A percentile compares a stretch with the other conserved stretches of the same genome.
phyloP scores from a whole-genome alignment of 805 yeast species.

The Suhomyces sp. region DNA sequence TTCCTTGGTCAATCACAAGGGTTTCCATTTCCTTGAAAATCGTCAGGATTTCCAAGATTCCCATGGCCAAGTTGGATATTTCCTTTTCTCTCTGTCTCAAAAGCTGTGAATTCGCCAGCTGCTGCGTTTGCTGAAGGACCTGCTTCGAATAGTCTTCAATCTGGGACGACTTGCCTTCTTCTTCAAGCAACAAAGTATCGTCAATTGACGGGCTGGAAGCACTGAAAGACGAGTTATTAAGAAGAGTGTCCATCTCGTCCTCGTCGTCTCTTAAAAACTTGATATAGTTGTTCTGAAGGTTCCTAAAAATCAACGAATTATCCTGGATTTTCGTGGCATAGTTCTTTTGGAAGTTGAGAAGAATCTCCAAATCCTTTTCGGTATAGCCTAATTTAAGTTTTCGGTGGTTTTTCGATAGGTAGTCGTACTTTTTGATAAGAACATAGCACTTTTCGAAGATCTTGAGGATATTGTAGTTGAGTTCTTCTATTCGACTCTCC shows the following conservation, averaged over 20 bases:
- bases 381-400: conserved; percentile 38
- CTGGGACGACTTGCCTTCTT: conserved; percentile 29
- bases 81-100: conserved; percentile 81
- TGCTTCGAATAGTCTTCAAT: conserved; percentile 53
- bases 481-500: conserved; percentile 73
- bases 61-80: conserved; percentile 87
- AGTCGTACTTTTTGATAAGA: conserved; percentile 63
- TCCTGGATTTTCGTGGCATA: conserved; percentile 85
- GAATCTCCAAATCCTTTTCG: conserved; percentile 56
- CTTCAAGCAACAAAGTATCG: conserved; percentile 7
- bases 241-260: conserved; percentile 40
- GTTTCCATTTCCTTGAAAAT: conserved; percentile 92
- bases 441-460: conserved; percentile 76
- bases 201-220: conserved; percentile 4
- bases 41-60: conserved; percentile 88
- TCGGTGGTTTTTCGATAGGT: conserved; percentile 37
- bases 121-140: conserved; percentile 49
- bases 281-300: conserved; percentile 85
- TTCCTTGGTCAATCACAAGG: conserved; percentile 92
- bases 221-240: conserved; percentile 3
- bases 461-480: conserved; percentile 72
- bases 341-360: conserved; percentile 76
- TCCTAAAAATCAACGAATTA: conserved; percentile 71
- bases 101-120: conserved; percentile 22
- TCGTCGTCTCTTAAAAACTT: conserved; percentile 81